A percentile compares a stretch with the other conserved stretches of the same genome.
Conservation (phyloP, 495 filamentous ascomycete species). For the Daldinia decipiens region DNA sequence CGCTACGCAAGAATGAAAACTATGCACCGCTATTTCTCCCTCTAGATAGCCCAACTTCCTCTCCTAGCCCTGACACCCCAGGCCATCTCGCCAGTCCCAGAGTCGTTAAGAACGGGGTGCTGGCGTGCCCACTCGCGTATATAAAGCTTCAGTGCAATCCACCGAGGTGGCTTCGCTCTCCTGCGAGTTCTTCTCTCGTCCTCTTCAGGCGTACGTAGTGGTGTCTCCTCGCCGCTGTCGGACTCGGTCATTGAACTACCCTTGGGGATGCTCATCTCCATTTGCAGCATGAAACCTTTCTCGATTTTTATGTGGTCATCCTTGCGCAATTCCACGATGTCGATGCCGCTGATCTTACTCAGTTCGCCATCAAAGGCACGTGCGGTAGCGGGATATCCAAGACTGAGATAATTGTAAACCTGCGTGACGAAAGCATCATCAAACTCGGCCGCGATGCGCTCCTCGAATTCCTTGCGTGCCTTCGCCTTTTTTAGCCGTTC, state of each 20-base stretch:
- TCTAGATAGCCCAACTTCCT: constrained; percentile 84
- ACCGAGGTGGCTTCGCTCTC: constrained; percentile 68
- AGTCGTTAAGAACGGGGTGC: constrained; percentile 69
- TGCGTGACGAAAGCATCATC: constrained; percentile 88
- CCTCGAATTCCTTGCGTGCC: constrained; percentile 59
- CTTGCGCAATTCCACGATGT: constrained; percentile 70
- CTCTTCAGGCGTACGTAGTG: constrained; percentile 49
- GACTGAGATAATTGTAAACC: constrained; percentile 93
- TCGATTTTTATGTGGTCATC: constrained; percentile 74
- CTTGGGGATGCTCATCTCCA: constrained; percentile 54
- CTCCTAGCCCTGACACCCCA: constrained; percentile 79
- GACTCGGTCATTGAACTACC: constrained; percentile 40
- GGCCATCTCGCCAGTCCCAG: constrained; percentile 62
- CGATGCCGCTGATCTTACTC: constrained; percentile 75
- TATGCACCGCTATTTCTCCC: neutral
- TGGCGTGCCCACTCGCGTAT: constrained; percentile 87
- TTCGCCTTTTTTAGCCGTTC: constrained; percentile 60
- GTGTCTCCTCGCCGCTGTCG: constrained; percentile 47
- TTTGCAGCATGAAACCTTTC: constrained; percentile 74
- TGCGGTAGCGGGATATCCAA: constrained; percentile 87
- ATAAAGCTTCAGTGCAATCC: constrained; percentile 83
- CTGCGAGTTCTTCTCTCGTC: constrained; percentile 50
- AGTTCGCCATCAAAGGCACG: constrained; percentile 85
- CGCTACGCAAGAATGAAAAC: constrained; percentile 22
- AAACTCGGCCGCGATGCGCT: constrained; percentile 72